Percentiles rank a stretch among this genome's conserved stretches.
Evolutionary conservation across 306 rosid genomes (phyloP).

Genomic region (Glycine latifolia): DNA sequence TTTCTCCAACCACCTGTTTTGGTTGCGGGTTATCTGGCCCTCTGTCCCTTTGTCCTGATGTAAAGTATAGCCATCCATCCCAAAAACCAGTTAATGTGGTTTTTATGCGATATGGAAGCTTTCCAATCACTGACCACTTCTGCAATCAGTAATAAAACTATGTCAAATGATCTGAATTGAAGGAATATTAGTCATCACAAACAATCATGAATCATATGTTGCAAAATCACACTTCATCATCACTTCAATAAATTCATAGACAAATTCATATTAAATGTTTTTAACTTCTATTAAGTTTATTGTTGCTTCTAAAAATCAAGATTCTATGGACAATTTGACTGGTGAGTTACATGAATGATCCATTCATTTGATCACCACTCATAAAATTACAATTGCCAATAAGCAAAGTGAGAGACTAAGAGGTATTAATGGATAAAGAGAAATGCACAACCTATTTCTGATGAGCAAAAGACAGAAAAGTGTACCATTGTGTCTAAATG

Average conservation of each 20-base stretch:
- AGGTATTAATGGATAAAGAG: conserved; percentile 7
- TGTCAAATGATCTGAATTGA: too few species aligned
- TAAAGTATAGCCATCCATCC: conserved; percentile 89
- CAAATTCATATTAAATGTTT: background rate
- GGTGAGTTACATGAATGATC: background rate
- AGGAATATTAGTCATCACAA: background rate
- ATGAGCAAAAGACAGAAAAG: conserved; percentile 16
- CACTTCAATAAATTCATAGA: background rate
- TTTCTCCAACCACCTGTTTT: conserved; percentile 65
- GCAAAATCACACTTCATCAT: conserved; percentile 2
- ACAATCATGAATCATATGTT: background rate
- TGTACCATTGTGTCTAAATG: conserved; percentile 69
- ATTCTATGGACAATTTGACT: background rate
- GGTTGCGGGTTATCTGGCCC: conserved; percentile 96
- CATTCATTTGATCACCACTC: conserved; percentile 12
- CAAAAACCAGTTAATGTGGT: conserved; percentile 82
- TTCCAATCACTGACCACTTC: conserved; percentile 95
- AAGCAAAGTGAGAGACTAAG: conserved; percentile 7
- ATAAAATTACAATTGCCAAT: conserved; percentile 2
- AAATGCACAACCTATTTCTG: conserved; percentile 22
- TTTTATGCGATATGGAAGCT: conserved; percentile 86
- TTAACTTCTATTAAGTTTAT: background rate
- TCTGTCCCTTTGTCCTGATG: conserved; percentile 92
- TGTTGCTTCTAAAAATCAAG: conserved; percentile 1
- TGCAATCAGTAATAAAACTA: conserved; percentile 41